Base-by-base conservation (phyloP, 257 asterid genomes). In the Rubia yunnanensis region DNA sequence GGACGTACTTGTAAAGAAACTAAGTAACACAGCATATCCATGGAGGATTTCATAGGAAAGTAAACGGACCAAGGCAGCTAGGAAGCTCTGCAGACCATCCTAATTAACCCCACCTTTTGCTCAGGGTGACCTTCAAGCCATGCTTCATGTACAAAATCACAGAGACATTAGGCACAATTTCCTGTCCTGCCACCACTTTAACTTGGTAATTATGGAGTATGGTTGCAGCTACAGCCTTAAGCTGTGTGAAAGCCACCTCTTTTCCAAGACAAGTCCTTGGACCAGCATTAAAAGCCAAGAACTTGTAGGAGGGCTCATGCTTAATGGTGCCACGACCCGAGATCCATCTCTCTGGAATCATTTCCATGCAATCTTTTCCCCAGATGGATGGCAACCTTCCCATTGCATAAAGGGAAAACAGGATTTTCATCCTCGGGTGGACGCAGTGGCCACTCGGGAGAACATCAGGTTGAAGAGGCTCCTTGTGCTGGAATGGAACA, bases 271-370 rank as follows among this genome's bases (percentile, higher is more conserved):
- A 87, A 60, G 92, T 87, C 76, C 92, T 79, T 2, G 89, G 95
- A 3, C 89, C 95, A 0, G 95, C 95, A 68, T 84, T 87, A 72
- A 87, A 85, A 10, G 86, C 86, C 79, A 85, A 57, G 80, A 87
- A 87, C 83, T 87, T 87, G 55, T 84, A 87, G 0, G 92, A 83
- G 0, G 95, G 92, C 81, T 85, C 95, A 63, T 85, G 86, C 27
- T 76, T 87, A 48, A 85, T 72, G 18, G 82, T 78, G 8, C 90
- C 90, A 0, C 79, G 85, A 0, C 82, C 90, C 0, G 88, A 68
- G 13, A 87, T 84, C 95, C 95, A 87, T 46, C 95, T 82, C 76
- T 84, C 91, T 0, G 95, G 95, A 77, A 74, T 82, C 68, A 87
- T 84, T 39, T 84, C 86, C 20, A 71, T 15, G 65, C 84, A 79